Base-by-base conservation (phyloP, 345 rosid genomes). In the Brassica nigra region DNA sequence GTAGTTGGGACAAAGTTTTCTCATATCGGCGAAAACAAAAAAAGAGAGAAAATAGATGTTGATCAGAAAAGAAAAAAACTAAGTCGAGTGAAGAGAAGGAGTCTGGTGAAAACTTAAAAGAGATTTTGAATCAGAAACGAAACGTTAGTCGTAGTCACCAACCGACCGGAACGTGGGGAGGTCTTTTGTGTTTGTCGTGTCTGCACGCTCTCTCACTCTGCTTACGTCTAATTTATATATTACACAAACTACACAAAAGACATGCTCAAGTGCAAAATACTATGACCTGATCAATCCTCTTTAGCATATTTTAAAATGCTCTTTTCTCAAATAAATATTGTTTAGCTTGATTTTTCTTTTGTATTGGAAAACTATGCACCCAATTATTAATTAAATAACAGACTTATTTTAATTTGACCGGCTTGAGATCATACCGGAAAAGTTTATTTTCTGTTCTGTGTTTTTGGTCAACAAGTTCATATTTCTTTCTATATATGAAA, bases 1-100 rank as follows among this genome's bases (percentile, higher is more conserved):
- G 23, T 82, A 86, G 77, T 95, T 95, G 0, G 99, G 97, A 84
- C 98, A 93, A 37, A 95, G 87, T 83, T 87, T 95, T 90, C 99
- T 93, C 99, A 95, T 94, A 70, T 65, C 72, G 1, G 8, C 3
- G 0, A 10, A 33, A 20, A 6, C 15, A 8, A 44, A 4, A 62
- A 83, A 79, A 36, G 11, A 23, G 28, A 16, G 11, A 16, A 10
- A 58, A 59, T 6, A 77, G 77, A 44, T 34, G 39, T 57, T 10
- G 63, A 62, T 49, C n/a, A 34, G 37, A 29, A 30, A 44, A 39
- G 6, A 14, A 49, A 5, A 49, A 57, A 68, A 34, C 0, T 6
- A n/a, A 34, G 76, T 67, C 66, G 69, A 66, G 80, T 70, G 73
- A 77, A 64, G 73, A 61, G 75, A 59, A 71, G 68, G 65, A 70